Base-by-base conservation (phyloP, 768 basidiomycete species). In the Amanita fuliginea region DNA sequence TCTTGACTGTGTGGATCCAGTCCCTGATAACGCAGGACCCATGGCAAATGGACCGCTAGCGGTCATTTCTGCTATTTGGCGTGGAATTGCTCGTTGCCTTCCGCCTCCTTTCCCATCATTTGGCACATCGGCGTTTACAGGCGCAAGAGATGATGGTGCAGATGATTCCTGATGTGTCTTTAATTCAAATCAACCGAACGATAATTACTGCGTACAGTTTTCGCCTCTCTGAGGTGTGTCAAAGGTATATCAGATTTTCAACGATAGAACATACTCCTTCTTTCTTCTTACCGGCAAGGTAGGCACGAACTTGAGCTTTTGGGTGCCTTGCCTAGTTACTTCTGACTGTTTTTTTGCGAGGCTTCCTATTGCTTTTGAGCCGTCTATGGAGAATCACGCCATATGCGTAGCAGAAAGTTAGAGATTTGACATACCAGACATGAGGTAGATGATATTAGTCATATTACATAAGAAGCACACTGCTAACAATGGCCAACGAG, bases 41-140 rank as follows among this genome's bases (percentile, higher is more conserved):
- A 91, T 81, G 16, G 88, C 86, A 57, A 91, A 91, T 11, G 88
- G 88, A 3, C 88, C 88, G 58, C 85, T 88, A 0, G 88, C 88
- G 14, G 77, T 83, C 87, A 91, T 87, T 65, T 86, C 81, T 6
- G 68, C 68, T 1, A 75, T 64, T 42, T 81, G 67, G 0, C 74
- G 75, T 22, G 77, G 55, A 3, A 68, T 75, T 37, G 74, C 76
- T 30, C 75, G 65, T 42, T 77, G 80, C 9, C 74, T 63, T n/a
- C 78, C 77, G 47, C 75, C 60, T 6, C 80, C 77, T 34, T 71
- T 65, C 6, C 68, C 77, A 40, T 70, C 74, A 1, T 74, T 76
- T 4, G 74, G 65, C 14, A 70, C 71, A 40, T 67, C 63, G 13
- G 72, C 78, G 8, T 72, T 59, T 41, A 75, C 76, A 4, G 24